Conservation (phyloP, 2,329 filamentous ascomycete genomes). For the Monosporascus sp. region DNA sequence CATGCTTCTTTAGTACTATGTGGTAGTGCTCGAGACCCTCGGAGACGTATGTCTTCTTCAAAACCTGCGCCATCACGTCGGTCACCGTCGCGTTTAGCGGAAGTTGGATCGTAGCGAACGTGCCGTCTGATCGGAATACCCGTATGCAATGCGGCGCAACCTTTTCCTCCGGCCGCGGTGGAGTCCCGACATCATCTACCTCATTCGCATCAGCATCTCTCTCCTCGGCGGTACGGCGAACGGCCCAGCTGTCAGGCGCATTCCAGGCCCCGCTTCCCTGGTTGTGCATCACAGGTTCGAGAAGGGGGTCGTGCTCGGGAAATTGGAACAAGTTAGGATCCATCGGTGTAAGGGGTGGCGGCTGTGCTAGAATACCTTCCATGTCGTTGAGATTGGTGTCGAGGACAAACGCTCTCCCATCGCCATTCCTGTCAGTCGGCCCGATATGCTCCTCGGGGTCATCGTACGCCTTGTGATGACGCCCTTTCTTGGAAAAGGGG, state of each 20-base stretch:
- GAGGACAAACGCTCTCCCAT: constrained; percentile 64
- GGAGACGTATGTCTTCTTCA: constrained; percentile 89
- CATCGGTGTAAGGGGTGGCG: constrained; percentile 66
- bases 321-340: constrained; percentile 45
- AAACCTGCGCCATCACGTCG: constrained; percentile 83
- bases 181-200: constrained; percentile 61
- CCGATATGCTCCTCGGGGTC: constrained; percentile 55
- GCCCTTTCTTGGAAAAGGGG: constrained; percentile 54
- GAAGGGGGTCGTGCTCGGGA: constrained; percentile 16
- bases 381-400: constrained; percentile 88
- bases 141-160: constrained; percentile 81
- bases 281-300: constrained; percentile 20
- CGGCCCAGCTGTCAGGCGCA: constrained; percentile 94
- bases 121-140: constrained; percentile 88
- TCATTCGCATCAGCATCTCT: constrained; percentile 52
- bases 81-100: constrained; percentile 76
- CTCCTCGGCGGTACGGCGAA: constrained; percentile 68
- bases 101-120: constrained; percentile 88
- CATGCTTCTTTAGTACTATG: constrained; percentile 90
- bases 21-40: constrained; percentile 92
- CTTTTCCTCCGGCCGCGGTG: constrained; percentile 69
- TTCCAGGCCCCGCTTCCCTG: constrained; percentile 66
- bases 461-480: constrained; percentile 41
- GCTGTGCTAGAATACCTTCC: constrained; percentile 79
- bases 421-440: constrained; percentile 54